Evolutionary conservation across 176 grass and related monocot species (phyloP).

Genomic region (Thinopyrum elongatum): DNA sequence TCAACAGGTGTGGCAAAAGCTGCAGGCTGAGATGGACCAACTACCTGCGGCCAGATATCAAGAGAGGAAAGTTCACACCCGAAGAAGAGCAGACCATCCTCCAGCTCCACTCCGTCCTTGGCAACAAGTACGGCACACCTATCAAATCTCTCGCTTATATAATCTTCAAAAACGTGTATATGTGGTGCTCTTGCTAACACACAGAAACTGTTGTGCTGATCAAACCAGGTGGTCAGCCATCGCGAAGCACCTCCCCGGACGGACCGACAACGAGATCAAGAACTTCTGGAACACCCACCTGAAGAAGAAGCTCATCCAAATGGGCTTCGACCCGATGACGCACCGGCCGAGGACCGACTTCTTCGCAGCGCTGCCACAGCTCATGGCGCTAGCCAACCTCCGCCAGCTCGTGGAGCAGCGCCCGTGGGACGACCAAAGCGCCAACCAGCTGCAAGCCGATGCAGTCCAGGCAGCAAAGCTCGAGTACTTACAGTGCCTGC

Average conservation of each 20-base stretch:
- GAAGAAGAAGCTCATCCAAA: slow-evolving; percentile 98
- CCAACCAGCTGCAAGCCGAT: slow-evolving; percentile 60
- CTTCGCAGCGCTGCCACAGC: slow-evolving; percentile 78
- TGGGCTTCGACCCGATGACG: slow-evolving; percentile 98
- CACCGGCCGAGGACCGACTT: slow-evolving; percentile 87
- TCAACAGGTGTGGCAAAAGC: slow-evolving; percentile 98
- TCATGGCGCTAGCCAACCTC: slow-evolving; percentile 77
- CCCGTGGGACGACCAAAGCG: slow-evolving; percentile 58
- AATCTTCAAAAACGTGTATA: not conserved
- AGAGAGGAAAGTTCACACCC: slow-evolving; percentile 86
- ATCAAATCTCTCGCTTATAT: slow-evolving; percentile 7
- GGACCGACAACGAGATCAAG: slow-evolving; percentile 98
- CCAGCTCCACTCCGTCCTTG: slow-evolving; percentile 75
- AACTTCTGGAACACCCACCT: slow-evolving; percentile 99
- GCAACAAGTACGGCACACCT: slow-evolving; percentile 74
- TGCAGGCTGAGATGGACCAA: slow-evolving; percentile 98
- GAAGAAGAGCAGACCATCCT: slow-evolving; percentile 93
- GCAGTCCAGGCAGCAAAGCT: slow-evolving; percentile 58
- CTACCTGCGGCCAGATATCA: slow-evolving; percentile 92
- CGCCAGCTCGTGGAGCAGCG: slow-evolving; percentile 67
- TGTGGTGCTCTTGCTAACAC: slow-evolving; percentile 15
- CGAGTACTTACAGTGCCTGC: slow-evolving; percentile 59
- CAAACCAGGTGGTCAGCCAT: slow-evolving; percentile 90
- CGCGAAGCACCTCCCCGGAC: slow-evolving; percentile 62
- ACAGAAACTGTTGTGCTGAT: slow-evolving; percentile 9